These are phyloP conservation scores for Solanum lycopersicoides DNA, from an alignment of 257 asterid genomes.

Conservation along the genomic window DNA sequence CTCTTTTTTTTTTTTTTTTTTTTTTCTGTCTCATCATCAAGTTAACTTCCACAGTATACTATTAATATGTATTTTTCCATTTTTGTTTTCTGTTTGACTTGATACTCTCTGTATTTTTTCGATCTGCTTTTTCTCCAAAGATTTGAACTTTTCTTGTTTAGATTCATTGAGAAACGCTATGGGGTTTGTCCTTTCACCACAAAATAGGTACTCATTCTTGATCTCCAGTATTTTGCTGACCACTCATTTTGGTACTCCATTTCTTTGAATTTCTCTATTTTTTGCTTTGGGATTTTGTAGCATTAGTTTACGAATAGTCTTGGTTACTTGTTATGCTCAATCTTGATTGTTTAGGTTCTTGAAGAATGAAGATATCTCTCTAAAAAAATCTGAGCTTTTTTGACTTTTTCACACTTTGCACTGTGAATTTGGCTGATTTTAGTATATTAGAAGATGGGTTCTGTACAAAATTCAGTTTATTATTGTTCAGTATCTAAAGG, in stretches of 20 bases:
- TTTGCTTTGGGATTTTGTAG: background rate
- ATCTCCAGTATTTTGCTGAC: background rate
- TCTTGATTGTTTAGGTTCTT: background rate
- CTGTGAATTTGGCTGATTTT: background rate
- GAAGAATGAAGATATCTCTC: background rate
- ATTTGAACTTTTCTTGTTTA: background rate
- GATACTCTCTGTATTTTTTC: background rate
- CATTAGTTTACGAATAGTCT: background rate
- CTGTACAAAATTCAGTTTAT: conserved; percentile 6
- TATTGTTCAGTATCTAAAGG: conserved; percentile 66
- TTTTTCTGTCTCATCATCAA: background rate
- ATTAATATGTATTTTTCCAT: background rate
- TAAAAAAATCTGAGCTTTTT: background rate
- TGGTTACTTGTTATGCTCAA: background rate
- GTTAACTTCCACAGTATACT: background rate
- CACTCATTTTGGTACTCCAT: background rate
- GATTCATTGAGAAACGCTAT: background rate
- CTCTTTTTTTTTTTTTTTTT: too few relatives aligned
- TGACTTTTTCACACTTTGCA: background rate
- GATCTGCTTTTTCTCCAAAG: background rate
- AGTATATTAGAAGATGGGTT: background rate
- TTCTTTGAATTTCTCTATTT: background rate
- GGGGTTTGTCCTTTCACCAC: background rate
- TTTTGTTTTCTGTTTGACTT: background rate
- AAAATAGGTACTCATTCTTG: background rate